Percentiles rank a stretch among this genome's conserved stretches.
phyloP scores from a whole-genome alignment of 148 eudicot genomes.

The Limonium bicolor region DNA sequence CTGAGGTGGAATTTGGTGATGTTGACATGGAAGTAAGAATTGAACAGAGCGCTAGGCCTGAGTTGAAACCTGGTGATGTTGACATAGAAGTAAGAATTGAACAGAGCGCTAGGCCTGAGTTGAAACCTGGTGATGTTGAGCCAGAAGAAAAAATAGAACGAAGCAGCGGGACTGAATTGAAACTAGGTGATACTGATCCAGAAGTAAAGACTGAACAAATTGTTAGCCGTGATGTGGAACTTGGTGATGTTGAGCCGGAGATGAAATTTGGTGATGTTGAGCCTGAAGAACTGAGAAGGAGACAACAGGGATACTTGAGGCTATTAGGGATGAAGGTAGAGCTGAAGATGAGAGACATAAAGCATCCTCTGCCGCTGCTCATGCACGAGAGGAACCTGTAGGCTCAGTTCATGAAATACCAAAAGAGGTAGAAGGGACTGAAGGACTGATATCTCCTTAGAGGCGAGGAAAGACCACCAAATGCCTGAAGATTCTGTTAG shows the following conservation, averaged over 20 bases:
- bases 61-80: too few relatives aligned
- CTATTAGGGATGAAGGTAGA: conserved; percentile 17
- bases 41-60: too few relatives aligned
- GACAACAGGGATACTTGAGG: conserved; percentile 15
- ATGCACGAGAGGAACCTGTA: conserved; percentile 7
- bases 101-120: too few relatives aligned
- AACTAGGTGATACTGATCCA: conserved; percentile 6
- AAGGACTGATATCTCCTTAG: conserved; percentile 6
- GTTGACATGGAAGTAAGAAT: conserved; percentile 6
- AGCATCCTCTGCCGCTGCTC: too few relatives aligned
- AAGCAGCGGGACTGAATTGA: too few relatives aligned
- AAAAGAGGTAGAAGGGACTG: conserved; percentile 8
- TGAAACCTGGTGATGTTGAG: too few relatives aligned
- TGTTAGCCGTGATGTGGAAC: not conserved
- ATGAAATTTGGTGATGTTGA: conserved; percentile 3
- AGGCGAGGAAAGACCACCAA: conserved; percentile 2
- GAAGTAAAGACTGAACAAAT: conserved; percentile 3
- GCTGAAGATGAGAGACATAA: not conserved
- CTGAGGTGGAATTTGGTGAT: not conserved
- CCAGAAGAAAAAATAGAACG: too few relatives aligned
- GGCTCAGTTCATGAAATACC: conserved; percentile 4
- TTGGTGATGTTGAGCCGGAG: conserved; percentile 1
- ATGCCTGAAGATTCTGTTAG: conserved; percentile 5
- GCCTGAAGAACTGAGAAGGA: conserved; percentile 11
- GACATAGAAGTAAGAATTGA: too few relatives aligned